Conservation (phyloP, 345 rosid genomes). For the Eucalyptus sp. region DNA sequence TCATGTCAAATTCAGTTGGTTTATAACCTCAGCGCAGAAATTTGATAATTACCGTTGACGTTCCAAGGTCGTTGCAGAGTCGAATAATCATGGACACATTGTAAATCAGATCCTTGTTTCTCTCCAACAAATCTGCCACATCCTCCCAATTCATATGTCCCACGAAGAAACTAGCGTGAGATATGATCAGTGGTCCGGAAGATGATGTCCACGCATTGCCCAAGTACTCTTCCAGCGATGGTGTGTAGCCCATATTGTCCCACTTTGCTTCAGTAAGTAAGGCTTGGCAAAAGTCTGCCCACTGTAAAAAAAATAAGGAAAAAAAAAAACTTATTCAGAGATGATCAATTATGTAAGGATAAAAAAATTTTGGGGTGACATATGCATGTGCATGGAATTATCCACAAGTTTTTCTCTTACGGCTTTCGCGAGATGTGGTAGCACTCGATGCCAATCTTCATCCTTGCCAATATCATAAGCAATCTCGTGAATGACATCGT, state of each 20-base stretch:
- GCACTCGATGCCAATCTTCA: slow-evolving; percentile 4
- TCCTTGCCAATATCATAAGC: slow-evolving; percentile 19
- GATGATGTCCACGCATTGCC: slow-evolving; percentile 33
- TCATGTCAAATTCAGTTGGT: background rate
- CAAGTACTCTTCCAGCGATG: slow-evolving; percentile 32
- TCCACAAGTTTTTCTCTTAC: background rate
- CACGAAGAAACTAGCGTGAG: slow-evolving; percentile 7
- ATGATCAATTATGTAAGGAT: background rate
- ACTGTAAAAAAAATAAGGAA: slow-evolving; percentile 1
- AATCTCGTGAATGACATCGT: slow-evolving; percentile 10
- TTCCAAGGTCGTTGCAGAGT: slow-evolving; percentile 38
- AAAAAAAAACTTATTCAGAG: background rate
- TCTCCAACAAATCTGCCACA: background rate
- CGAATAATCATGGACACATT: slow-evolving; percentile 22
- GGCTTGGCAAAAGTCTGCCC: slow-evolving; percentile 42
- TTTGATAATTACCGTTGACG: slow-evolving; percentile 16
- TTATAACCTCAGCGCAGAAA: too few species aligned
- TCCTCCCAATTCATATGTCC: background rate
- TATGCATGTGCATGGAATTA: too few species aligned
- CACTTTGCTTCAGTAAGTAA: slow-evolving; percentile 40
- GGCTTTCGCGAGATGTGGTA: slow-evolving; percentile 19
- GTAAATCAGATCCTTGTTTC: slow-evolving; percentile 12
- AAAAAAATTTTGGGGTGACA: background rate
- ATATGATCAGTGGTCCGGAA: slow-evolving; percentile 15
- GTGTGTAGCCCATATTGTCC: slow-evolving; percentile 14